A percentile compares a stretch with the other conserved stretches of the same genome.
These are phyloP conservation scores for Rosa rugosa DNA, from an alignment of 306 rosid species.

Conservation along the genomic window DNA sequence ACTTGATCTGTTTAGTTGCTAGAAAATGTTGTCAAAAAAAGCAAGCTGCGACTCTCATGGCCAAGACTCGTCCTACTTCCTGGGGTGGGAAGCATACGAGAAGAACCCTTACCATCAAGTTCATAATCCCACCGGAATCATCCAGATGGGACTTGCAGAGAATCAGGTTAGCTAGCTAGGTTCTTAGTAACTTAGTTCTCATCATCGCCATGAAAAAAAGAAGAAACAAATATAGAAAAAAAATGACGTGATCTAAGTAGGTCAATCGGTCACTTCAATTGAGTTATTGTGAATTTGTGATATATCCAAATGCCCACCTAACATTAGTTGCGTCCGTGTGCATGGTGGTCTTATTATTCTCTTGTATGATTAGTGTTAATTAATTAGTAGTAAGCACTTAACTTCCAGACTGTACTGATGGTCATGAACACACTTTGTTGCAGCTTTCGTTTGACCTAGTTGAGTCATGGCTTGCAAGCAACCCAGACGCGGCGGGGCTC, in stretches of 20 bases:
- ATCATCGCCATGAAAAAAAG: background rate
- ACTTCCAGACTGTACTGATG: background rate
- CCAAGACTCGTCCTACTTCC: conserved; percentile 74
- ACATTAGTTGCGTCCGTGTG: conserved; percentile 2
- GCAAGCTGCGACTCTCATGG: conserved; percentile 67
- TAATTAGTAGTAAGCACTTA: background rate
- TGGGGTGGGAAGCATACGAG: conserved; percentile 80
- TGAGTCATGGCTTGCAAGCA: conserved; percentile 62
- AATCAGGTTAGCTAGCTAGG: conserved; percentile 49
- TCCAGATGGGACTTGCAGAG: conserved; percentile 97
- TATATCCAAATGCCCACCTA: background rate
- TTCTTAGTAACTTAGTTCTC: background rate
- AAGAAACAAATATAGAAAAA: background rate
- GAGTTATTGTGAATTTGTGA: background rate
- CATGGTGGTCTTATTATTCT: background rate
- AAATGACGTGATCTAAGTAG: background rate
- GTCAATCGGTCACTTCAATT: background rate
- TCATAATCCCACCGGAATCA: conserved; percentile 68
- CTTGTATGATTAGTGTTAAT: background rate
- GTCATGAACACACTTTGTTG: background rate
- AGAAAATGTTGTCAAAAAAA: conserved; percentile 61
- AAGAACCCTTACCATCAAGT: conserved; percentile 66
- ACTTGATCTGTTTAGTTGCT: background rate
- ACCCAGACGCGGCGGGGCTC: conserved; percentile 53
- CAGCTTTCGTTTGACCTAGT: conserved; percentile 75